These are phyloP conservation scores for Casuarina glauca DNA, from an alignment of 306 rosid species.

Conservation along the genomic window DNA sequence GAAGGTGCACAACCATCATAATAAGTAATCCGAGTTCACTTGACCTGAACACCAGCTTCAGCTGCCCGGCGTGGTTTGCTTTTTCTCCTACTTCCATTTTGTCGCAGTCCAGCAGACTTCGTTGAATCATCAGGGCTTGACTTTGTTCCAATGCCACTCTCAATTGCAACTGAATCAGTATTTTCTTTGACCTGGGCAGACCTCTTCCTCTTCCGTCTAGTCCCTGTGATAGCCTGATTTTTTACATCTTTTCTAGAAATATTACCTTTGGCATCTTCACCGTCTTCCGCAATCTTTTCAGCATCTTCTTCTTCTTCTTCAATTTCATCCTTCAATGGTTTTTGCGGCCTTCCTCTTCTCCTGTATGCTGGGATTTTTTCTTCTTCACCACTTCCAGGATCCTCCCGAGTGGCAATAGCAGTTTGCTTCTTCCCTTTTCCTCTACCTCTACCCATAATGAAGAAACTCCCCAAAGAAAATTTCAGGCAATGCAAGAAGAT, in stretches of 20 bases:
- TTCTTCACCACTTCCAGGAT: slow-evolving; percentile 57
- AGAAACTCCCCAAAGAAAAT: slow-evolving; percentile 24
- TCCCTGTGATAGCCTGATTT: slow-evolving; percentile 41
- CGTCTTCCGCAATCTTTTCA: slow-evolving; percentile 51
- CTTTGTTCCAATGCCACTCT: slow-evolving; percentile 41
- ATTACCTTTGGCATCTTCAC: slow-evolving; percentile 40
- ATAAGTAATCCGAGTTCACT: slow-evolving; percentile 39
- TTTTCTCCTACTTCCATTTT: slow-evolving; percentile 80
- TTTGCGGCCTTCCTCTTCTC: slow-evolving; percentile 60
- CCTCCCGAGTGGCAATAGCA: slow-evolving; percentile 40
- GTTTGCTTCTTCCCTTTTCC: slow-evolving; percentile 72
- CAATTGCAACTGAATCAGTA: slow-evolving; percentile 49
- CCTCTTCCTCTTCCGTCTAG: slow-evolving; percentile 61
- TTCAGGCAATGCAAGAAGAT: slow-evolving; percentile 22
- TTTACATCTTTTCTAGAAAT: slow-evolving; percentile 43
- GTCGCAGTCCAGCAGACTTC: slow-evolving; percentile 73
- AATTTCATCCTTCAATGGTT: slow-evolving; percentile 51
- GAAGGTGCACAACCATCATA: slow-evolving; percentile 14
- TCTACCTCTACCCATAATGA: slow-evolving; percentile 66
- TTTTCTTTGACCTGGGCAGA: slow-evolving; percentile 48
- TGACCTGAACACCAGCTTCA: slow-evolving; percentile 84
- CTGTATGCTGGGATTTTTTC: slow-evolving; percentile 49
- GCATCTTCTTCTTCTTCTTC: slow-evolving; percentile 45
- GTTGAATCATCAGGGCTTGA: slow-evolving; percentile 42
- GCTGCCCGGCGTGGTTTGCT: slow-evolving; percentile 91